A percentile compares a stretch with the other conserved stretches of the same genome.
Evolutionary conservation across 768 basidiomycete genomes (phyloP).

Genomic region (Mycena haematopus): DNA sequence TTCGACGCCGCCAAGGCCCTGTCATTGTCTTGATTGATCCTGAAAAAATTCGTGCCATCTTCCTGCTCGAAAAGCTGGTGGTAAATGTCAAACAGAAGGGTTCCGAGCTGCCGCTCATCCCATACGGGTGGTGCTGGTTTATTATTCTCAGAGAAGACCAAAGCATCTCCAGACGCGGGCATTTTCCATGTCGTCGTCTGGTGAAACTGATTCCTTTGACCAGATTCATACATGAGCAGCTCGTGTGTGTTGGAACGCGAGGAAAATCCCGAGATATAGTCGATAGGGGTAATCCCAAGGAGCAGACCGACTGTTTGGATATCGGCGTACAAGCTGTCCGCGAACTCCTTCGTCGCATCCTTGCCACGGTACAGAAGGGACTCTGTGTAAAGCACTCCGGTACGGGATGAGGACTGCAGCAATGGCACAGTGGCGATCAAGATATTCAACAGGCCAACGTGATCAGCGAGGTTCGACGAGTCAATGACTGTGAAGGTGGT

Average conservation of each 20-base stretch:
- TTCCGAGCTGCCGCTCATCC: constrained; percentile 39
- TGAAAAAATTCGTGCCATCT: constrained; percentile 32
- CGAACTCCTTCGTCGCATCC: constrained; percentile 40
- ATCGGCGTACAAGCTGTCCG: constrained; percentile 43
- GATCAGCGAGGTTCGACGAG: constrained; percentile 57
- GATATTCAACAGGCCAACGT: constrained; percentile 53
- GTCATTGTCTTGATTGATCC: constrained; percentile 12
- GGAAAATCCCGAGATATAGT: constrained; percentile 48
- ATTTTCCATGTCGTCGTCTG: constrained; percentile 28
- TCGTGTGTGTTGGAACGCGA: constrained; percentile 51
- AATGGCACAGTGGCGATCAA: constrained; percentile 47
- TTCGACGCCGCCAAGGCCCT: constrained; percentile 24
- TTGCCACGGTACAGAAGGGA: constrained; percentile 41
- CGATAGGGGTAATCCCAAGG: constrained; percentile 47
- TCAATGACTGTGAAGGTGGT: constrained; percentile 52
- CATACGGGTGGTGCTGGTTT: constrained; percentile 25
- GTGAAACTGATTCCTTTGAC: constrained; percentile 26
- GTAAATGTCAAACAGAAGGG: constrained; percentile 47
- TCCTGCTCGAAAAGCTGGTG: constrained; percentile 46
- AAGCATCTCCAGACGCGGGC: background rate
- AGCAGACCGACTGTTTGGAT: constrained; percentile 48
- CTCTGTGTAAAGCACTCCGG: constrained; percentile 52
- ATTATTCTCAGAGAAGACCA: background rate
- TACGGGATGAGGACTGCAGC: too few species aligned
- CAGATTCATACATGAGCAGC: constrained; percentile 27